Evolutionary conservation across 2,329 filamentous ascomycete species (phyloP), one percentile per base, ranked within the genome.

Genomic region (Myriosclerotinia duriaeana): DNA sequence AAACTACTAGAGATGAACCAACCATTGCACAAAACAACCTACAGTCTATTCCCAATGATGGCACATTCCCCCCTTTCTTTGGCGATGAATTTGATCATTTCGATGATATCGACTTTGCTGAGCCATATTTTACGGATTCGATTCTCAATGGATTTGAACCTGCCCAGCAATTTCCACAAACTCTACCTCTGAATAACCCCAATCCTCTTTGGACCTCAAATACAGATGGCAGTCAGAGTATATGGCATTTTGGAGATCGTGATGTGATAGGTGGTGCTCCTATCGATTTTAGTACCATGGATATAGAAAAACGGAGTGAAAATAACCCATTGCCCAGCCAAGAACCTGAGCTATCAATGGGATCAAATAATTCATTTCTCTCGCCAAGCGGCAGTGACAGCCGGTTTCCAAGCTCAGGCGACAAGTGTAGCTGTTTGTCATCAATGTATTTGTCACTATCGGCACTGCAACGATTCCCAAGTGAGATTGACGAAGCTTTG

Each of bases 381-480:
- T 72, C 71, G 15, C 46, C 61, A 9, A 55, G 67, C 15, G 68
- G 67, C 22, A 72, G 68, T 26, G 67, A 65, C 20, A 67, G 68
- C 1, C 53, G 54, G 2, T 67, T 66, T 20, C 63, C 67, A 59
- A 50, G 59, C 34, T 52, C 46, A 38, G 46, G 46, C 5, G 65
- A 48, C 0, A 68, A 71, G 22, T 76, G 73, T 53, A 70, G 71
- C 46, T 75, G 73, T 53, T 66, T 76, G 15, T 69, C 74, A 44
- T 71, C 71, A 11, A 75, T 76, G 71, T 76, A 76, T 67, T 69
- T 76, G 7, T 69, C 73, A 15, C 61, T 76, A 3, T 69, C 74
- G 38, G 69, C 74, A 15, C 60, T 76, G 17, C 73, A 75, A 63
- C 62, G 71, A 38, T 67, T 76, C 60, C 73, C 74, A 52, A 67